Evolutionary conservation across 192 early-diverging fungal genomes (phyloP), one percentile per base, ranked within the genome.

Genomic region (Backusella circina): DNA sequence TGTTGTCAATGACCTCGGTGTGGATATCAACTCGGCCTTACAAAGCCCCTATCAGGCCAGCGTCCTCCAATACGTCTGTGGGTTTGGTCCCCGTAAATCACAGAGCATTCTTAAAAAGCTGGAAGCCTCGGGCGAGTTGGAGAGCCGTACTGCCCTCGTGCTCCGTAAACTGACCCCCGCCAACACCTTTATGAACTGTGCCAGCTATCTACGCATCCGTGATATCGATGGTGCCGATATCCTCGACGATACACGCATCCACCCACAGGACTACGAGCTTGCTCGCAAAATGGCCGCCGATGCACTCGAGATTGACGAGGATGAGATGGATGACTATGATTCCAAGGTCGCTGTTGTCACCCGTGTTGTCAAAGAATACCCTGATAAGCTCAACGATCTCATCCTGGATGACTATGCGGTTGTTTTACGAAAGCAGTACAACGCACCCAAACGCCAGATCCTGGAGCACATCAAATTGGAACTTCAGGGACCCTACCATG

Each of bases 271-370:
- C 79, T 99, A 99, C 76, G 92, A 93, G 36, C 82, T 98, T 44
- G 97, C 97, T 1, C 89, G 97, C 35, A 96, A 99, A 84, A 98
- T 98, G 96, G 96, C 94, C 13, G 90, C 93, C 5, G 97, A 97
- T 79, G 96, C 97, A 0, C 83, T 98, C 61, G 98, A 98, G 78
- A 89, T 96, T 68, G 93, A 93, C 65, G 91, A 91, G 26, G 93
- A 94, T 47, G 93, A 83, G 23, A 80, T 89, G 61, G 89, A 91
- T 1, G 90, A 91, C n/a, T 88, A 87, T 35, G 84, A 87, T n/a
- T 86, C 88, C 39, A 86, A 93, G 64, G 86, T 88, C 18, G 95
- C 93, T 3, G 93, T 93, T 70, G 94, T 98, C 7, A 81, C 84
- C 12, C 93, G 95, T 72, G 84, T 96, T 64, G 90, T 98, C 83